Evolutionary conservation across 345 rosid species (phyloP).

Genomic region (Lenwebbia sp.): DNA sequence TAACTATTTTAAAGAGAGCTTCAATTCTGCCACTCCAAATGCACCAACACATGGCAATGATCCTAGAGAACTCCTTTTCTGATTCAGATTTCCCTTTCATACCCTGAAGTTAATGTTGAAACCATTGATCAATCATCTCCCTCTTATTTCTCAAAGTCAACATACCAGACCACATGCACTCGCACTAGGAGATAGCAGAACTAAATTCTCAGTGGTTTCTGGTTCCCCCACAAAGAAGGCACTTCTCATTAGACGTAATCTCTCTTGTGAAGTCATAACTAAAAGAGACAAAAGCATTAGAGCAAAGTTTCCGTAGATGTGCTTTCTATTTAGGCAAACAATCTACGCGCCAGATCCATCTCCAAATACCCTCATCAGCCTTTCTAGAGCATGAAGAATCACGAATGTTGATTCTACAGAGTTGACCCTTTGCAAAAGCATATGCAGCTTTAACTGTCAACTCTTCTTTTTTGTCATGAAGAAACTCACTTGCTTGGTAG

Average conservation of each 20-base stretch:
- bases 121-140: not conserved
- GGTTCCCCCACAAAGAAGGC: not conserved
- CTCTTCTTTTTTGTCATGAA: not conserved
- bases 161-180: not conserved
- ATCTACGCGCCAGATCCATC: not conserved
- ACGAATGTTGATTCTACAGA: not conserved
- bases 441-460: not conserved
- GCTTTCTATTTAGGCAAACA: not conserved
- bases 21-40: not conserved
- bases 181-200: not conserved
- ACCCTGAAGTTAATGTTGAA: not conserved
- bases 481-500: not conserved
- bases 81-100: not conserved
- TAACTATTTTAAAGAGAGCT: not conserved
- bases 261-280: not conserved
- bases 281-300: not conserved
- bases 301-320: not conserved
- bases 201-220: not conserved
- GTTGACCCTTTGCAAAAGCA: not conserved
- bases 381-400: not conserved
- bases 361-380: not conserved
- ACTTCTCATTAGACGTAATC: not conserved
- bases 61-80: not conserved
- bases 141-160: not conserved
- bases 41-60: not conserved